These are phyloP conservation scores for Apiotrichum brassicae DNA, from an alignment of 1,284 basidiomycete genomes.

Conservation along the genomic window DNA sequence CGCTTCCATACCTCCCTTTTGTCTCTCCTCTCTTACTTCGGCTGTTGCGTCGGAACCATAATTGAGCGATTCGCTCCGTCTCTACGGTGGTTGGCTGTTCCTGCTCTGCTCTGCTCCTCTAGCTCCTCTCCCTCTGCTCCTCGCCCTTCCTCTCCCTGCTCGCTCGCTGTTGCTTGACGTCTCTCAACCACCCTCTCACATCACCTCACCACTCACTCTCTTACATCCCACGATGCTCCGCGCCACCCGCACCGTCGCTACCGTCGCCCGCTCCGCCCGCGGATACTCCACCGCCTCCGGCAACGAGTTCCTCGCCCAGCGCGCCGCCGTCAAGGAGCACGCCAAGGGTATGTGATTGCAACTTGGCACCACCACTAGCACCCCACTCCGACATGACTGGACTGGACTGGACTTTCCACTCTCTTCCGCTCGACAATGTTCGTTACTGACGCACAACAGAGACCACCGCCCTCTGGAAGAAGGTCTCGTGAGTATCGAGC, in stretches of 20 bases:
- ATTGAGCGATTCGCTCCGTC: slow-evolving; percentile 1
- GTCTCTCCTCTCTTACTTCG: too few species aligned
- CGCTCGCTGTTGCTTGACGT: not conserved
- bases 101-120: not conserved
- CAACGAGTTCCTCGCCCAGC: slow-evolving; percentile 36
- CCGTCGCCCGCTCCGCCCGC: slow-evolving; percentile 20
- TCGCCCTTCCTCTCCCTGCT: not conserved
- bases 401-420: not conserved
- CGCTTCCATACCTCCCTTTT: too few species aligned
- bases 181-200: not conserved
- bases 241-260: slow-evolving; percentile 14
- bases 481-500: slow-evolving; percentile 27
- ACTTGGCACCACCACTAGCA: too few species aligned
- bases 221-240: slow-evolving; percentile 18
- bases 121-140: not conserved
- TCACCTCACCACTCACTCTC: slow-evolving; percentile 2
- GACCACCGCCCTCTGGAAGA: slow-evolving; percentile 43
- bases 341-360: too few species aligned
- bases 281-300: slow-evolving; percentile 12
- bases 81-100: not conserved
- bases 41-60: too few species aligned
- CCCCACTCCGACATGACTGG: too few species aligned
- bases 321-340: slow-evolving; percentile 36
- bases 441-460: slow-evolving; percentile 19
- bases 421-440: not conserved